Evolutionary conservation across 2,329 filamentous ascomycete species (phyloP).

Genomic region (Curvularia spicifera): DNA sequence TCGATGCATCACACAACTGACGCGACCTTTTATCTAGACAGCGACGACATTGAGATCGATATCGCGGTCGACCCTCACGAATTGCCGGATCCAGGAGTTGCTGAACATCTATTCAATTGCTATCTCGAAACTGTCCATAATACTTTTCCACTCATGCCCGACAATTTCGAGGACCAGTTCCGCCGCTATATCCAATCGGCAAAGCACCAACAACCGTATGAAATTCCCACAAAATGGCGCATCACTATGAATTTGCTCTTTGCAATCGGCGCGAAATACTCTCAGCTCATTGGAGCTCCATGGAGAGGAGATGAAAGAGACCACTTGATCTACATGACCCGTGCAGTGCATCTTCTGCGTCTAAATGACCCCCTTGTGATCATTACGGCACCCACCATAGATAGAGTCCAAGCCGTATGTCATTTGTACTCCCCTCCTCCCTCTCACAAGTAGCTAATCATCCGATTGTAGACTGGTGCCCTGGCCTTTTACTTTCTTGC

Average conservation of each 20-base stretch:
- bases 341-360: constrained; percentile 34
- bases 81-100: constrained; percentile 41
- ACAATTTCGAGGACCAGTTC: constrained; percentile 31
- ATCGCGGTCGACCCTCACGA: constrained; percentile 35
- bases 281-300: constrained; percentile 39
- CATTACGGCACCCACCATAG: constrained; percentile 42
- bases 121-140: constrained; percentile 49
- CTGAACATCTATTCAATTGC: constrained; percentile 42
- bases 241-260: constrained; percentile 52
- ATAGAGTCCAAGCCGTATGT: constrained; percentile 49
- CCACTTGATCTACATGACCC: constrained; percentile 49
- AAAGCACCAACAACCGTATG: constrained; percentile 14
- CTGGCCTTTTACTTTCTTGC: constrained; percentile 37
- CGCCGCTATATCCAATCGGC: constrained; percentile 22
- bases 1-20: constrained; percentile 31
- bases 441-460: constrained; percentile 1
- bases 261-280: constrained; percentile 51
- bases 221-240: constrained; percentile 37
- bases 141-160: constrained; percentile 40
- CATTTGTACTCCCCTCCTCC: constrained; percentile 28
- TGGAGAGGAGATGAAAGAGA: constrained; percentile 43
- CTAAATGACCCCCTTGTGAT: constrained; percentile 29
- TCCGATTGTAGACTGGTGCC: constrained; percentile 24
- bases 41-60: constrained; percentile 36
- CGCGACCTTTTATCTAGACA: constrained; percentile 46